Conservation (phyloP, 805 yeast species). For the Wickerhamomyces alni region DNA sequence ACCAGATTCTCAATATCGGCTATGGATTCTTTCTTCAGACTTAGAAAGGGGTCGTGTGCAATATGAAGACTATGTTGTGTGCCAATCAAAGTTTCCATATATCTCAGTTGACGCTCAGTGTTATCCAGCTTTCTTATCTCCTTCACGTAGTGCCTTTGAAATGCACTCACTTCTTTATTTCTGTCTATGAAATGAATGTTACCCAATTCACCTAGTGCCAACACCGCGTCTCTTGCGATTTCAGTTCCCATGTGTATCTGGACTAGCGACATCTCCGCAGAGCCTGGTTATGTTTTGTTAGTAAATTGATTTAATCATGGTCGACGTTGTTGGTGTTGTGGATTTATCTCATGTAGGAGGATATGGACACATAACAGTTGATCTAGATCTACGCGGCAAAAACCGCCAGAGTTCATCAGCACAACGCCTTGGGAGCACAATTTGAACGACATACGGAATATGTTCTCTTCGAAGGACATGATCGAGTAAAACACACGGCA, state of each 20-base stretch:
- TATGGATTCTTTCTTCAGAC: constrained; percentile 23
- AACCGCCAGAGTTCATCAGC: no score
- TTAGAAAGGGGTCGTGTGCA: constrained; percentile 26
- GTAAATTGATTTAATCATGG: constrained; percentile 1
- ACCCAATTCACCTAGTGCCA: constrained; percentile 82
- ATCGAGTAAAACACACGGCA: background rate
- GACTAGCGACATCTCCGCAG: constrained; percentile 95
- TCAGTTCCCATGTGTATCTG: constrained; percentile 91
- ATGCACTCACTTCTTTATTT: constrained; percentile 71
- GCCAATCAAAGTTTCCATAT: constrained; percentile 43
- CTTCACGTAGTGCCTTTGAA: constrained; percentile 86
- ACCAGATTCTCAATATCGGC: constrained; percentile 61
- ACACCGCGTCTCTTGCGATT: constrained; percentile 79
- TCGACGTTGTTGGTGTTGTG: no score
- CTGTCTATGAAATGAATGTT: constrained; percentile 84
- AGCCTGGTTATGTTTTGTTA: constrained; percentile 35
- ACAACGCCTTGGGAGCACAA: no score
- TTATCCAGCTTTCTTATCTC: constrained; percentile 82
- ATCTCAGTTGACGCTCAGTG: constrained; percentile 77
- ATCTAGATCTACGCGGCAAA: no score
- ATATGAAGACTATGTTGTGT: constrained; percentile 36
- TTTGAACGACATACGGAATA: constrained; percentile 28
- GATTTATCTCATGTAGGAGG: no score
- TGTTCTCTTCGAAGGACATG: constrained; percentile 32
- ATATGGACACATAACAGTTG: no score